Evolutionary conservation across 139 green algal species (phyloP), one percentile per base, ranked within the genome.

Genomic region (Picochlorum sp.): DNA sequence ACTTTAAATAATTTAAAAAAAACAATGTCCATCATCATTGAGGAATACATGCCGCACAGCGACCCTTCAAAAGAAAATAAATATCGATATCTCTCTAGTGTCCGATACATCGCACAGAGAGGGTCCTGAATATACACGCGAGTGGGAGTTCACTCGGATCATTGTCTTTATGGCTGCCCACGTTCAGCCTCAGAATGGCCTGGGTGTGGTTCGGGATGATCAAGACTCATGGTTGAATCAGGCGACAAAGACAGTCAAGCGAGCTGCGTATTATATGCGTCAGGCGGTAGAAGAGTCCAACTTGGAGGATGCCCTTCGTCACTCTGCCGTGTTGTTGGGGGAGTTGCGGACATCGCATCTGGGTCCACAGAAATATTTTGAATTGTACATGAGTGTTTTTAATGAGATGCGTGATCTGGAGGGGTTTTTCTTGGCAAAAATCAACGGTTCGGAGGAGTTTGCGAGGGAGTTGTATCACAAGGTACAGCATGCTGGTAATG

Each of bases 401-500:
- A 85, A 95, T 61, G 84, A 98, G 74, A 76, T 98, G 57, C 73
- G 62, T 8, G 70, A 90, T 69, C 71, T 98, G 24, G 72, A 81
- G 84, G 38, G 62, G 0, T 0, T 95, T 81, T 58, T 95, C 98
- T 69, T 66, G 58, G 8, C 88, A 97, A 8, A 79, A 96, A 78
- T 64, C 71, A 6, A 69, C 56, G 51, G 87, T 87, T 59, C 85
- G 86, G 7, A 73, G 34, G 34, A 41, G 82, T 18, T 80, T 72
- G 13, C 83, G 82, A 60, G 69, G 3, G 85, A 96, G 46, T 78
- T 98, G 16, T 98, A 98, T 69, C 89, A 97, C 73, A 71, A 93
- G 24, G 91, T 97, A 66, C 92, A 98, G 77, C 88, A 97, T 72
- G 89, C 90, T 6, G 92, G 92, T 58, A 96, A 97, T 69, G 85